phyloP scores from a whole-genome alignment of 257 asterid genomes.

The Solanum peruvianum region DNA sequence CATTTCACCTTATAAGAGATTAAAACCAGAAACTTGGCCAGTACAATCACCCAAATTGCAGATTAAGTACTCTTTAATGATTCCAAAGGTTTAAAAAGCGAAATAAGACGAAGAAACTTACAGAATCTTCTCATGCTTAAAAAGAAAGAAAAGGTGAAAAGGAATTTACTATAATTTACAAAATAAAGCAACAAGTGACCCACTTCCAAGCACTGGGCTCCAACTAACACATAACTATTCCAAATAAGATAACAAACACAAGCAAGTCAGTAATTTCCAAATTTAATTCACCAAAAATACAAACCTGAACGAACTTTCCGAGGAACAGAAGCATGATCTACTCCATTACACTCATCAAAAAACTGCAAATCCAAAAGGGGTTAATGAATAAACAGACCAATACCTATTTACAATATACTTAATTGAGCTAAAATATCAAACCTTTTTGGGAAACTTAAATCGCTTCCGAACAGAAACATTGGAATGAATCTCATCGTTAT shows the following conservation, averaged over 20 bases:
- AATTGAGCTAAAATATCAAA: conserved; percentile 2
- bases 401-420: background rate
- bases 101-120: background rate
- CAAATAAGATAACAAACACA: background rate
- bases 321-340: conserved; percentile 50
- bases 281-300: conserved; percentile 10
- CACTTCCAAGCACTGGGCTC: background rate
- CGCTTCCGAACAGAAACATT: conserved; percentile 11
- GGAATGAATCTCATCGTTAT: conserved; percentile 39
- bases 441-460: conserved; percentile 40
- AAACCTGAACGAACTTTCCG: conserved; percentile 70
- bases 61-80: background rate
- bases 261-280: background rate
- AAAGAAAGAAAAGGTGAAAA: background rate
- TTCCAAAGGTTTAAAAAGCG: background rate
- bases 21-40: background rate
- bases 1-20: background rate
- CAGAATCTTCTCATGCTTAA: background rate
- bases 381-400: background rate
- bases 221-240: background rate
- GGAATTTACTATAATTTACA: background rate
- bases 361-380: conserved; percentile 31
- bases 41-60: background rate
- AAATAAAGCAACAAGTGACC: background rate
- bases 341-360: conserved; percentile 38